Conservation (phyloP, 2,329 filamentous ascomycete genomes). For the Fusarium pseudoanthophilum region DNA sequence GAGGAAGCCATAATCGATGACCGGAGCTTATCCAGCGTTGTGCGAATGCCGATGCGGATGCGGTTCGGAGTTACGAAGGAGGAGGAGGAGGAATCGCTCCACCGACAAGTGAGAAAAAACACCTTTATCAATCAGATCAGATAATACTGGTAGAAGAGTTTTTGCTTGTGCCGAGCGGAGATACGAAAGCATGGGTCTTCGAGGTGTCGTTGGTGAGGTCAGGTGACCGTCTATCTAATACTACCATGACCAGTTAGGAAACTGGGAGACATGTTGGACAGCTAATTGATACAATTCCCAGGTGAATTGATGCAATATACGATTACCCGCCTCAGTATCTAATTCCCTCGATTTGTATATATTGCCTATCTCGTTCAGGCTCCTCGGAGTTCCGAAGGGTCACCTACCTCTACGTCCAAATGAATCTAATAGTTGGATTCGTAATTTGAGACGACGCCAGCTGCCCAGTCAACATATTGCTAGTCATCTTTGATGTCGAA, state of each 20-base stretch:
- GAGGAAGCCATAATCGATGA: slow-evolving; percentile 41
- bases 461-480: not conserved
- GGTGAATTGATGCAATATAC: not conserved
- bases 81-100: slow-evolving; percentile 32
- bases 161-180: slow-evolving; percentile 48
- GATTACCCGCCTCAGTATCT: not conserved
- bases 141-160: slow-evolving; percentile 48
- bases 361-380: not conserved
- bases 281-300: not conserved
- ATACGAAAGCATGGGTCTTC: slow-evolving; percentile 42
- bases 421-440: not conserved
- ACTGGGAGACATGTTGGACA: not conserved
- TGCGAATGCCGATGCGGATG: slow-evolving; percentile 35
- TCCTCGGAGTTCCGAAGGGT: slow-evolving; percentile 17
- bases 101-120: slow-evolving; percentile 44
- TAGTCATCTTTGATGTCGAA: too few species aligned
- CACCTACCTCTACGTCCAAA: not conserved
- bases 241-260: not conserved
- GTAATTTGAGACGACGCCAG: too few species aligned
- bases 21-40: slow-evolving; percentile 30
- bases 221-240: slow-evolving; percentile 3
- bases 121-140: slow-evolving; percentile 57
- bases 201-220: not conserved
- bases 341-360: not conserved
- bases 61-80: slow-evolving; percentile 52